Conservation (phyloP, 345 rosid genomes). For the Isatis tinctoria region DNA sequence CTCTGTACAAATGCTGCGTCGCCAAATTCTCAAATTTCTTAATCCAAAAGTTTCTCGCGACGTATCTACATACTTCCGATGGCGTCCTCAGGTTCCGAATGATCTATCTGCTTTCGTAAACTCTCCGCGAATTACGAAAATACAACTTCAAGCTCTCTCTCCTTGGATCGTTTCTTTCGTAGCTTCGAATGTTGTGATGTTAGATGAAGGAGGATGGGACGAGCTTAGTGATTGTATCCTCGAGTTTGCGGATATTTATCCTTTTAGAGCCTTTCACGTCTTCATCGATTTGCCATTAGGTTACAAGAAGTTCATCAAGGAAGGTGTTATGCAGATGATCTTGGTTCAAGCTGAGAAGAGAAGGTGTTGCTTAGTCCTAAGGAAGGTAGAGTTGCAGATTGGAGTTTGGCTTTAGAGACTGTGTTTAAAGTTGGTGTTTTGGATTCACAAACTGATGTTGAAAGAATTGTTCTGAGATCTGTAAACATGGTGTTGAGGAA, state of each 20-base stretch:
- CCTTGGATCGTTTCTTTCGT: not conserved
- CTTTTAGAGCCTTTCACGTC: not conserved
- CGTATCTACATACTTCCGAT: not conserved
- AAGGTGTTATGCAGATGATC: not conserved
- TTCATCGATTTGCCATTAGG: not conserved
- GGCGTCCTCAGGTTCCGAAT: not conserved
- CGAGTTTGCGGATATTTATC: not conserved
- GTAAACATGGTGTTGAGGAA: not conserved
- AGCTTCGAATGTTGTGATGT: not conserved
- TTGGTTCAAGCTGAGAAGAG: not conserved
- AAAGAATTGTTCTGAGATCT: not conserved
- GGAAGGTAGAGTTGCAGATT: not conserved
- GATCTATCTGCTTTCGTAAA: not conserved
- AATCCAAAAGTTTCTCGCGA: not conserved
- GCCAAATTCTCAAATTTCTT: not conserved
- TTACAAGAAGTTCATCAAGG: not conserved
- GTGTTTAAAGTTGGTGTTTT: not conserved
- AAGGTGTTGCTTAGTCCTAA: not conserved
- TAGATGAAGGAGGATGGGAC: not conserved
- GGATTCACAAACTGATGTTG: not conserved
- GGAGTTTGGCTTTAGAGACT: not conserved
- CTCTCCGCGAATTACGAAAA: not conserved
- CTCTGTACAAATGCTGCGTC: not conserved
- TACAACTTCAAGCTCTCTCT: not conserved
- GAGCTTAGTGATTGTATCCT: not conserved